Evolutionary conservation across 345 rosid species (phyloP).

Genomic region (Pistacia integerrima): DNA sequence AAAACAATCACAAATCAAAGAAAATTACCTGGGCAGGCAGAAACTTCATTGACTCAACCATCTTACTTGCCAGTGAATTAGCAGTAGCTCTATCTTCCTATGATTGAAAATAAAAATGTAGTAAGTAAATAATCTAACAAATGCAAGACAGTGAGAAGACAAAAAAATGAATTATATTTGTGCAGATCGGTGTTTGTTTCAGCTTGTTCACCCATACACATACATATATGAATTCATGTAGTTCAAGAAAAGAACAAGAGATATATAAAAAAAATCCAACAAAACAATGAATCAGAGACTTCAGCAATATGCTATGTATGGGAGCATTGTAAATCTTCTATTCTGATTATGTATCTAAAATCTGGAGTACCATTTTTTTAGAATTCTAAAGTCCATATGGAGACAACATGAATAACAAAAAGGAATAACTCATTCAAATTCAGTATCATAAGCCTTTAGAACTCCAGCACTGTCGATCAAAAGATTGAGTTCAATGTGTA

Average conservation of each 20-base stretch:
- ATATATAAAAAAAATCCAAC: not conserved
- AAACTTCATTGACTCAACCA: constrained; percentile 91
- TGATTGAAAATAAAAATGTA: constrained; percentile 10
- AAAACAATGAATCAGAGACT: not conserved
- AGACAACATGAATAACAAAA: not conserved
- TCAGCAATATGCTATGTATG: not conserved
- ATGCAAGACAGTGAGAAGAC: not conserved
- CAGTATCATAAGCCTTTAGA: not conserved
- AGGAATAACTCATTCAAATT: not conserved
- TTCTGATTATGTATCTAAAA: not conserved
- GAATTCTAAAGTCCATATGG: not conserved
- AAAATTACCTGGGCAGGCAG: constrained; percentile 71
- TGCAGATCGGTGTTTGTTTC: not conserved
- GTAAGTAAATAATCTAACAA: not conserved
- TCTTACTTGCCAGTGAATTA: constrained; percentile 71
- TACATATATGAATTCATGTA: not conserved
- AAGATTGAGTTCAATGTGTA: not conserved
- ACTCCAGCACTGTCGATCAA: not conserved
- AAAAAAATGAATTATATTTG: not conserved
- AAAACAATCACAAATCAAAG: constrained; percentile 6
- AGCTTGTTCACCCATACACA: too few relatives aligned
- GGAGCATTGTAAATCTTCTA: not conserved
- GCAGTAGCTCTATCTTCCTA: constrained; percentile 92
- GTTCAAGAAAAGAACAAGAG: not conserved
- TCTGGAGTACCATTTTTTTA: not conserved